Conservation (phyloP, 305 asterid species). For the Solanum aculeatissimum region DNA sequence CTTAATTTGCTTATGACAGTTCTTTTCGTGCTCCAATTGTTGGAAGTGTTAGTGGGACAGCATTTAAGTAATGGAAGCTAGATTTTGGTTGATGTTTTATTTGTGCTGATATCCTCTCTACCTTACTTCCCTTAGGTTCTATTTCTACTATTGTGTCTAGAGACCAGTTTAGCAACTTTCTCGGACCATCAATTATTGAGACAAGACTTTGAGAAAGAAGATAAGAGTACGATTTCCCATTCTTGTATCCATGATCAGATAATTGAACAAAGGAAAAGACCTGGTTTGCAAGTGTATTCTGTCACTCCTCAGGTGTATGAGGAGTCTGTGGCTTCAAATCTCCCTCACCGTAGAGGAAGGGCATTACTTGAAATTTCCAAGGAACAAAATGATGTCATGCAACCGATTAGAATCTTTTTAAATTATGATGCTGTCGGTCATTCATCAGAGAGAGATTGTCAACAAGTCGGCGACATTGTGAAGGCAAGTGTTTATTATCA, state of each 20-base stretch:
- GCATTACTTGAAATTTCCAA: conserved; percentile 43
- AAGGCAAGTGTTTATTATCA: conserved; percentile 45
- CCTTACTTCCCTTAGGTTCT: conserved; percentile 38
- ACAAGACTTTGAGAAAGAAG: conserved; percentile 29
- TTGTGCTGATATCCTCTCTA: not conserved
- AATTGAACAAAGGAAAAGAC: conserved; percentile 72
- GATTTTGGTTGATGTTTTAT: not conserved
- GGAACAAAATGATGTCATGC: conserved; percentile 37
- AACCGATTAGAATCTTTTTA: conserved; percentile 77
- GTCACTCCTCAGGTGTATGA: conserved; percentile 72
- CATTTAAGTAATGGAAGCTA: not conserved
- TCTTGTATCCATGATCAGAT: conserved; percentile 94
- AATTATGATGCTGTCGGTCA: conserved; percentile 98
- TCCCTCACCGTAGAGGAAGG: conserved; percentile 48
- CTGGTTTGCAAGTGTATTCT: conserved; percentile 71
- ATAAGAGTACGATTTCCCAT: conserved; percentile 39
- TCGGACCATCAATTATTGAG: conserved; percentile 28
- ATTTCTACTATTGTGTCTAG: conserved; percentile 43
- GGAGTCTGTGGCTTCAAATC: conserved; percentile 25
- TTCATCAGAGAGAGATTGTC: conserved; percentile 88
- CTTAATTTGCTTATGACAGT: not conserved
- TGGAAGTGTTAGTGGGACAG: not conserved
- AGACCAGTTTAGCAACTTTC: conserved; percentile 35
- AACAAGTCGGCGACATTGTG: conserved; percentile 63
- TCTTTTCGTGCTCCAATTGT: not conserved